A percentile compares a stretch with the other conserved stretches of the same genome.
Evolutionary conservation across 2,329 filamentous ascomycete genomes (phyloP).

Genomic region (Corynespora cassiicola): DNA sequence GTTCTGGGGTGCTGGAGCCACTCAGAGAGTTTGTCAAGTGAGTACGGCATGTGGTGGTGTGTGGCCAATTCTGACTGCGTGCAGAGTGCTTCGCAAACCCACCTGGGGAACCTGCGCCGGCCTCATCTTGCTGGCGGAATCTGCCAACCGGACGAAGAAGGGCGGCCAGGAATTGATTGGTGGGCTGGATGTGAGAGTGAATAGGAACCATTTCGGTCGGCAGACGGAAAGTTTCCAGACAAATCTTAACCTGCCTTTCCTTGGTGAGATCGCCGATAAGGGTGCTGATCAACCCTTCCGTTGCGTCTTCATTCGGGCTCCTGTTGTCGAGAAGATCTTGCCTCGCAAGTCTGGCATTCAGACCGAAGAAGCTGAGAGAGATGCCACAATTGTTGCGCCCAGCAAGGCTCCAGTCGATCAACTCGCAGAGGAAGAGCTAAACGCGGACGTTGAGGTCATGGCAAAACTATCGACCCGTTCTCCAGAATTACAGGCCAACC

Average conservation of each 20-base stretch:
- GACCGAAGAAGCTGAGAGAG: conserved; percentile 52
- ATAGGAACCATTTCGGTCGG: conserved; percentile 92
- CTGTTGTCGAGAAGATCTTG: conserved; percentile 86
- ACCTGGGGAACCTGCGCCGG: conserved; percentile 98
- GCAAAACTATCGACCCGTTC: conserved; percentile 62
- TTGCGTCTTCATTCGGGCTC: conserved; percentile 92
- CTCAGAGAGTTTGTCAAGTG: conserved; percentile 91
- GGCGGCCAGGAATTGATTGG: conserved; percentile 94
- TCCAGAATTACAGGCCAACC: conserved; percentile 55
- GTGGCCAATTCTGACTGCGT: conserved; percentile 14
- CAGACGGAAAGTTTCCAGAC: conserved; percentile 92
- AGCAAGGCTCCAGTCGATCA: conserved; percentile 56
- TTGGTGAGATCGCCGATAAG: conserved; percentile 48
- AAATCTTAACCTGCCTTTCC: conserved; percentile 74
- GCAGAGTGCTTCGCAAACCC: conserved; percentile 75
- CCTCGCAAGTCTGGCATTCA: conserved; percentile 59
- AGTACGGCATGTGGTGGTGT: conserved; percentile 38
- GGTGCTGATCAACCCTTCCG: conserved; percentile 65
- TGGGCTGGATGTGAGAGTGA: conserved; percentile 86
- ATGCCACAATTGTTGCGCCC: conserved; percentile 65
- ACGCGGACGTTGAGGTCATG: conserved; percentile 63
- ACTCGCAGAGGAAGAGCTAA: conserved; percentile 52
- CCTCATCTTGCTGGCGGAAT: conserved; percentile 86
- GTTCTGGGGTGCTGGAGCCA: conserved; percentile 82
- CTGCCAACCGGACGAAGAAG: conserved; percentile 85